Base-by-base conservation (phyloP, 768 basidiomycete species). In the Terana coerulea region DNA sequence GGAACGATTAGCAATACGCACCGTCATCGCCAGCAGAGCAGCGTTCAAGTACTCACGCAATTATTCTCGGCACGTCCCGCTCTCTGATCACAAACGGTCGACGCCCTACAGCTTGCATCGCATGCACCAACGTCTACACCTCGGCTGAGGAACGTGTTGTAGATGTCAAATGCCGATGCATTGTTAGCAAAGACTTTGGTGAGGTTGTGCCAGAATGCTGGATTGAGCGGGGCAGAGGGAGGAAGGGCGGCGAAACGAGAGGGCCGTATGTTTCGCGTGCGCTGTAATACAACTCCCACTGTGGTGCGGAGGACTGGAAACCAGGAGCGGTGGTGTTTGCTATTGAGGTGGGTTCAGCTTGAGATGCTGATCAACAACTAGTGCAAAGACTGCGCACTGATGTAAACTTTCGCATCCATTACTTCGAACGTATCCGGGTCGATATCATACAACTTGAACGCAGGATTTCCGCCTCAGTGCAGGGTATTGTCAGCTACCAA, bases 391-490 rank as follows among this genome's bases (percentile, higher is more conserved):
- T 10, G 60, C 78, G 17, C 45, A 81, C 80, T 71, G 43, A 70
- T 66, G 60, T 76, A 80, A 0, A 76, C 77, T 10, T 70, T 69
- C 3, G 73, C 67, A 54, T 86, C 82, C 76, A 84, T 79, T 42
- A 86, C 64, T 57, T 84, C 84, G 56, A 77, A 84, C 8, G 81
- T 83, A 52, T 81, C 81, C 2, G 81, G 80, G 59, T 86, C 84
- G 24, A 86, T 68, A 44, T 84, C 82, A 60, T 84, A 84, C 0
- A 83, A 64, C 46, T 78, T 77, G 69, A 77, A 83, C 11, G 75
- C 75, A 3, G 75, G 80, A 57, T 80, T 81, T 30, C 73, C 78
- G 51, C 69, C 80, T 83, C 47, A 9, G 14, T n/a, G n/a, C n/a
- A n/a, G n/a, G n/a, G n/a, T n/a, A n/a, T n/a, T n/a, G n/a, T n/a